Conservation (phyloP, 192 early-diverging fungal genomes). For the Entomortierella beljakovae region DNA sequence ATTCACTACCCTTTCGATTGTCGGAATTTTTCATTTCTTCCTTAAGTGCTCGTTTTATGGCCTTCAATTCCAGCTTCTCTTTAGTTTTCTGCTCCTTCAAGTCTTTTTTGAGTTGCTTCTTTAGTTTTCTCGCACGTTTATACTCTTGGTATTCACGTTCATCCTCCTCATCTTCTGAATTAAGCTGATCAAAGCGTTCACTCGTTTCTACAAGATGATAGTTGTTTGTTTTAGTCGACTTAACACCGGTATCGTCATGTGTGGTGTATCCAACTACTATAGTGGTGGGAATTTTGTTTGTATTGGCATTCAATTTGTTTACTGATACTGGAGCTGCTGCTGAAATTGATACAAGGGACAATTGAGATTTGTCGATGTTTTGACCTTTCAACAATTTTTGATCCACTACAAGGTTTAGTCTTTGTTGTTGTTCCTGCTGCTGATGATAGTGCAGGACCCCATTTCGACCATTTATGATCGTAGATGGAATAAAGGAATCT, state of each 20-base stretch:
- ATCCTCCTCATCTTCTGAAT: slow-evolving; percentile 38
- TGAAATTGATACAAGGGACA: too few relatives aligned
- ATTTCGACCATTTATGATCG: slow-evolving; percentile 14
- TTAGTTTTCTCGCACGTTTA: slow-evolving; percentile 22
- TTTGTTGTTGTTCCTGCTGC: slow-evolving; percentile 2
- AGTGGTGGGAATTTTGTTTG: too few relatives aligned
- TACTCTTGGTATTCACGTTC: slow-evolving; percentile 45
- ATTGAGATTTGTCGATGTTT: too few relatives aligned
- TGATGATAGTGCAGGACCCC: not conserved
- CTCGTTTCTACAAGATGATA: not conserved
- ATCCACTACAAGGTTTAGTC: not conserved
- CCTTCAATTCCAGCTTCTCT: slow-evolving; percentile 13
- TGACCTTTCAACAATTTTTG: not conserved
- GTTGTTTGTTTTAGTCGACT: not conserved
- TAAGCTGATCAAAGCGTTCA: slow-evolving; percentile 4
- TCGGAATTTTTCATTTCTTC: not conserved
- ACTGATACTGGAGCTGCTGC: too few relatives aligned
- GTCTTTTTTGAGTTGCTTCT: slow-evolving; percentile 28
- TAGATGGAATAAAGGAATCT: slow-evolving; percentile 30
- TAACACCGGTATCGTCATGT: not conserved
- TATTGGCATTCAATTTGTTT: too few relatives aligned
- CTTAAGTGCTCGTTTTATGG: slow-evolving; percentile 8
- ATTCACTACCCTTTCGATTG: not conserved
- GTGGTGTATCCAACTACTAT: not conserved
- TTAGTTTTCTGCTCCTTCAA: slow-evolving; percentile 10